Base-by-base conservation (phyloP, 208 protist species). In the Blastocrithidia nonstop region DNA sequence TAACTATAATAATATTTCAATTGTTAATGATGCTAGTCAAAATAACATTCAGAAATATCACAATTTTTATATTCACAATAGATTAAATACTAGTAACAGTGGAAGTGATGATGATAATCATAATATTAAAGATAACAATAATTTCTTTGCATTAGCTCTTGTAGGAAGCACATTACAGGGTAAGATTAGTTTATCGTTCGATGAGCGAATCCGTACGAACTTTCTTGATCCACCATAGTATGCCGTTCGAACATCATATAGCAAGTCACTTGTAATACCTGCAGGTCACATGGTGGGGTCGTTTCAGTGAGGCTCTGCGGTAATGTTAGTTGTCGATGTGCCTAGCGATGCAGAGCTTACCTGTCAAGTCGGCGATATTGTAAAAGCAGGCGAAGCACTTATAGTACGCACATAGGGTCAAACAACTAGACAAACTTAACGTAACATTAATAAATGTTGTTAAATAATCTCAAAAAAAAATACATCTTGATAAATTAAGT, bases 221-320 rank as follows among this genome's bases (percentile, higher is more conserved):
- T 81, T 73, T 45, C 61, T 80, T 6, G 66, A 75, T 33, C 75
- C 83, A 13, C 83, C 78, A 4, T 66, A 77, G 37, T 92, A 88
- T 64, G 67, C 77, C 26, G 55, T 92, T 42, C 61, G 73, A 43
- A 46, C 46, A 24, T 33, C 33, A 16, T 87, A 87, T 50, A 29
- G 55, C 9, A 11, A 35, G 11, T 66, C 59, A 26, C 26, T 27
- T 21, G 67, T 68, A 24, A 15, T 63, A 13, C 9, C 76, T n/a
- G 36, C 32, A 13, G 83, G 78, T 1, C 25, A 45, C 19, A 39
- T 32, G 3, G 54, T 92, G 1, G 73, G 70, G 6, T 70, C 61
- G 19, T 92, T 92, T 54, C 58, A 73, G 35, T 92, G 83, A 78
- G 83, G 83, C 20, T 92, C 83, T 23, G 64, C 83, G n/a, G 75